Percentiles rank a stretch among this genome's conserved stretches.
phyloP scores from a whole-genome alignment of 2,329 filamentous ascomycete species.

The Phaeosphaeriaceae sp. region DNA sequence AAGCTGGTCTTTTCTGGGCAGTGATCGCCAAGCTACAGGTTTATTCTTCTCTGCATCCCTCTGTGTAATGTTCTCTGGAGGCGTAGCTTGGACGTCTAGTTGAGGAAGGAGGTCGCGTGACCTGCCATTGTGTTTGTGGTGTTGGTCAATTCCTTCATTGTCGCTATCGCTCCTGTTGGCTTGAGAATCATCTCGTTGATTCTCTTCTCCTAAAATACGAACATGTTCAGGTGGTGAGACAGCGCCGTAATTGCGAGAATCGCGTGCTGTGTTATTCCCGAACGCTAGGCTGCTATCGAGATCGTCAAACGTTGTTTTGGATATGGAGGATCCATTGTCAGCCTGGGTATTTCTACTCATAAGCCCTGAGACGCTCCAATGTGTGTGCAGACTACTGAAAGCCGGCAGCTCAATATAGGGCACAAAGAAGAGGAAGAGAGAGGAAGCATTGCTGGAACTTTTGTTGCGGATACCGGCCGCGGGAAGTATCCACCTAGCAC shows the following conservation, averaged over 20 bases:
- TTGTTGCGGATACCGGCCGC: neutral
- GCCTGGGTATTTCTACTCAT: slow-evolving; percentile 3
- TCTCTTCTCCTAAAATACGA: neutral
- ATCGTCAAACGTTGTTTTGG: slow-evolving; percentile 5
- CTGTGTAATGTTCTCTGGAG: slow-evolving; percentile 31
- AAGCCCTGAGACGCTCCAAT: neutral
- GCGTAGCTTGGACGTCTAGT: slow-evolving; percentile 25
- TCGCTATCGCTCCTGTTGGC: slow-evolving; percentile 1
- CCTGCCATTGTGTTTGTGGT: neutral
- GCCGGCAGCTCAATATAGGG: slow-evolving; percentile 1
- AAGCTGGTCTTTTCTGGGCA: slow-evolving; percentile 80
- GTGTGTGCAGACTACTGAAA: slow-evolving; percentile 1
- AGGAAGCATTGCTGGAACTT: neutral
- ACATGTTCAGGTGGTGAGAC: neutral
- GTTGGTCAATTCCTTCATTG: neutral
- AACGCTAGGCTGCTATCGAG: neutral
- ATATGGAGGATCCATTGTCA: slow-evolving; percentile 3
- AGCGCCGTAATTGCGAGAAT: neutral
- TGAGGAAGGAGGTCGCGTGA: slow-evolving; percentile 26
- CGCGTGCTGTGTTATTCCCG: neutral
- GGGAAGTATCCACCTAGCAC: neutral
- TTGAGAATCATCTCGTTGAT: neutral
- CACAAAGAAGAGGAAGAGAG: neutral
- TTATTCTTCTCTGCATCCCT: slow-evolving; percentile 46
- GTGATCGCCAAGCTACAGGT: slow-evolving; percentile 70